Evolutionary conservation across 169 alveolate genomes (phyloP), one percentile per base, ranked within the genome.

Genomic region (Cryptosporidium felis): DNA sequence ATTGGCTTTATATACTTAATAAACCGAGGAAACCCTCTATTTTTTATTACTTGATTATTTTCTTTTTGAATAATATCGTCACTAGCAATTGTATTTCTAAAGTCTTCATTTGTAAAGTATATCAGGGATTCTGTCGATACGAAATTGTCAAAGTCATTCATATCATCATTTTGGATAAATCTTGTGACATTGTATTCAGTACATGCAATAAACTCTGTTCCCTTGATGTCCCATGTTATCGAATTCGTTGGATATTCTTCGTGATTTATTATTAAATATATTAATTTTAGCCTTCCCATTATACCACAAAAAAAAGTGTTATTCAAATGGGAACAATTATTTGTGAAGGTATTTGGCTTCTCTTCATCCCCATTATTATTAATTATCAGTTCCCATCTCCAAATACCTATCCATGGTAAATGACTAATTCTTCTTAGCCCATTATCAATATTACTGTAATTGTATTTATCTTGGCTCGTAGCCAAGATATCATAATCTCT

Each of bases 201-300:
- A 74, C 74, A 74, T 53, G 85, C 74, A 2, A 74, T 32, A 49
- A 74, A 74, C 40, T 74, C 85, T n/a, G 66, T 74, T 16, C 85
- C 85, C 23, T 56, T 74, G 38, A 38, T 51, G 36, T 74, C 67
- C 85, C 85, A 74, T n/a, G 66, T 34, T 28, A 74, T 34, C 49
- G 60, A 23, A 32, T 28, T 74, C 26, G 66, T 36, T 36, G 67
- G 67, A 53, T 56, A 53, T 14, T 30, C n/a, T 12, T 30, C 16
- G 32, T 56, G 40, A 40, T 53, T 74, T n/a, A 74, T 21, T 53
- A 74, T 36, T 51, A 28, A 36, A 53, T 74, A 56, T 4, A 74
- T 38, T 36, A 74, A 53, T 51, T 16, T 56, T 6, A 74, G 40
- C 12, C n/a, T n/a, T n/a, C n/a, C n/a, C n/a, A n/a, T n/a, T n/a